Percentiles rank a stretch among this genome's conserved stretches.
Evolutionary conservation across 257 asterid species (phyloP).

Genomic region (Solanum corneliomulleri): DNA sequence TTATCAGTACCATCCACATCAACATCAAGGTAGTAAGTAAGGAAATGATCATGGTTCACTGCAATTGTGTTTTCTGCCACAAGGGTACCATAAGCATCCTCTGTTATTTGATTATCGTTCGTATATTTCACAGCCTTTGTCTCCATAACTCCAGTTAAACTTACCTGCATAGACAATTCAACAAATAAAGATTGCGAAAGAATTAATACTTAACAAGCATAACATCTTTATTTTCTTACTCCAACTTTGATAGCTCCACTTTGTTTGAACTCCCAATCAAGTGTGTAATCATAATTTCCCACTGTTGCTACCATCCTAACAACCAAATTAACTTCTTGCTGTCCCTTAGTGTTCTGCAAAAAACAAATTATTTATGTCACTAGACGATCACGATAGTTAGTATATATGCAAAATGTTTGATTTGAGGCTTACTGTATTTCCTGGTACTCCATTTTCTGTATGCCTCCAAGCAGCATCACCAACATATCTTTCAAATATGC

Average conservation of each 20-base stretch:
- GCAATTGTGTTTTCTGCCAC: slow-evolving; percentile 47
- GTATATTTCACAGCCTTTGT: slow-evolving; percentile 39
- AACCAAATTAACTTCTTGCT: slow-evolving; percentile 41
- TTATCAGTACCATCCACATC: slow-evolving; percentile 51
- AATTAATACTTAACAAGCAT: neutral
- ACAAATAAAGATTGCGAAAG: neutral
- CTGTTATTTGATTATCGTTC: slow-evolving; percentile 5
- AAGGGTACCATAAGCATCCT: slow-evolving; percentile 32
- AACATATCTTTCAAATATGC: slow-evolving; percentile 41
- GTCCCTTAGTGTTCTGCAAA: slow-evolving; percentile 43
- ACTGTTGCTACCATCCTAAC: slow-evolving; percentile 70
- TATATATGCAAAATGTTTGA: neutral
- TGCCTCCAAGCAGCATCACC: slow-evolving; percentile 71
- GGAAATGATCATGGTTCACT: slow-evolving; percentile 54
- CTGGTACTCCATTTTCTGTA: slow-evolving; percentile 24
- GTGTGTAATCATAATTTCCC: slow-evolving; percentile 64
- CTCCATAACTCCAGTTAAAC: slow-evolving; percentile 42
- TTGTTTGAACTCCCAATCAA: slow-evolving; percentile 82
- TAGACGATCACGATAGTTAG: neutral
- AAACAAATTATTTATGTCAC: neutral
- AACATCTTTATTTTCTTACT: slow-evolving; percentile 22
- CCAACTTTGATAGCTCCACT: slow-evolving; percentile 55
- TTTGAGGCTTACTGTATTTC: neutral
- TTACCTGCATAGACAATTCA: slow-evolving; percentile 22
- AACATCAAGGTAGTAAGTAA: slow-evolving; percentile 55